Base-by-base conservation (phyloP, 2,329 filamentous ascomycete species). In the Clonostachys solani region DNA sequence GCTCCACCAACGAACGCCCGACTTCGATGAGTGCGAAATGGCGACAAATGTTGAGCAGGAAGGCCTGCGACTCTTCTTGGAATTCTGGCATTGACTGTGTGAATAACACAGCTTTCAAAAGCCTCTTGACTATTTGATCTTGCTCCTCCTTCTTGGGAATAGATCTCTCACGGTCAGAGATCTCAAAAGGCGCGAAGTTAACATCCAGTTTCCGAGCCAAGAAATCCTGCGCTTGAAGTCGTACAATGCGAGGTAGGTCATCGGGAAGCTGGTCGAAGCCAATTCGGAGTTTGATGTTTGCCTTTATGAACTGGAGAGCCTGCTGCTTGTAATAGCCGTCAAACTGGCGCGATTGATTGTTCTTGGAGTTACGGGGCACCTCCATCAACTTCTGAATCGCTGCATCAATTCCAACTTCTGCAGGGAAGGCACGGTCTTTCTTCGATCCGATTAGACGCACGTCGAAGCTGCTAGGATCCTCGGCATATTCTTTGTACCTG, bases 301-400 rank as follows among this genome's bases (percentile, higher is more conserved):
- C 81, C 54, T 87, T 90, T 59, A 99, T 84, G 57, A 97, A 78
- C 50, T 91, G 84, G 55, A 96, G 83, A 0, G 95, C 89, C 66
- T 99, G 91, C 60, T 88, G 87, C 70, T 97, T 97, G 73, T 99
- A 96, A 63, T 89, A 94, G 0, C 74, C 73, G 58, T 97, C 92
- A 29, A 72, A 71, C 35, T 87, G 83, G 55, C 86, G 87, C 49
- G 69, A 68, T 49, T 76, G 68, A 36, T 62, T 68, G 15, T 65
- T 69, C 55, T 78, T 81, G 17, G 68, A 66, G 5, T 68, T 64
- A 76, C 87, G 92, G 0, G 89, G 84, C 2, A 81, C 67, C 60
- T 97, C 92, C 73, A 86, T 87, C 42, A 99, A 69, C 64, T 95
- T 96, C 47, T 86, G 83, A 52, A 97, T 88, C 1, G 95, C 92